Evolutionary conservation across 352 stramenopile species (phyloP), one percentile per base, ranked within the genome.

Genomic region (Pythium coloratum): DNA sequence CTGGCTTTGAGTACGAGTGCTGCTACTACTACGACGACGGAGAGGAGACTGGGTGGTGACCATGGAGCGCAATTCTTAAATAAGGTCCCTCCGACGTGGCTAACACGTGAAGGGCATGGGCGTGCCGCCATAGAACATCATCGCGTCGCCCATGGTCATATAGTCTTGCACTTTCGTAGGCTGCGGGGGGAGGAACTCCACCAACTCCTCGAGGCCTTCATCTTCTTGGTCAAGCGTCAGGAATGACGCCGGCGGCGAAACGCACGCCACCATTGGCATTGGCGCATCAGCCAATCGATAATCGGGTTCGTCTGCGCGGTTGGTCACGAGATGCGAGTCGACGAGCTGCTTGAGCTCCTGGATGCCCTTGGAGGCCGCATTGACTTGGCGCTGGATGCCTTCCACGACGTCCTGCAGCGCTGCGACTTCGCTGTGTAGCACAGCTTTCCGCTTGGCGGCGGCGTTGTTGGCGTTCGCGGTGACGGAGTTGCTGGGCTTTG

Each of bases 311-410:
- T 24, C 24, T 16, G 57, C 9, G 14, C 3, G 16, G 6, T 26
- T 36, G 9, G 33, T 26, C n/a, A 69, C 16, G n/a, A 67, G 59
- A 20, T 73, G 67, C 54, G 53, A 20, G 33, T 67, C 55, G 0
- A 77, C 63, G 57, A 77, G 62, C 20, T 71, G 49, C 38, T 67
- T 66, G 13, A 77, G 62, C 50, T 77, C 66, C 7, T 70, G 58
- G 46, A 77, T 77, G 33, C 69, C 66, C 2, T 66, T 64, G 20
- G 71, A 73, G 14, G 67, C 71, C 3, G 47, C 62, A 36, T 74
- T 36, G 16, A 77, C 71, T 38, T 77, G 71, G 12, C 69, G 57
- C 51, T 77, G 71, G 44, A 77, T 71, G 24, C 55, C 62, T 26
- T 64, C 55, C 7, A 77, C 71, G 2, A 60, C 42, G 34, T 63